These are phyloP conservation scores for Pestalotiopsis sp. DNA, from an alignment of 2,329 filamentous ascomycete species.

Conservation along the genomic window DNA sequence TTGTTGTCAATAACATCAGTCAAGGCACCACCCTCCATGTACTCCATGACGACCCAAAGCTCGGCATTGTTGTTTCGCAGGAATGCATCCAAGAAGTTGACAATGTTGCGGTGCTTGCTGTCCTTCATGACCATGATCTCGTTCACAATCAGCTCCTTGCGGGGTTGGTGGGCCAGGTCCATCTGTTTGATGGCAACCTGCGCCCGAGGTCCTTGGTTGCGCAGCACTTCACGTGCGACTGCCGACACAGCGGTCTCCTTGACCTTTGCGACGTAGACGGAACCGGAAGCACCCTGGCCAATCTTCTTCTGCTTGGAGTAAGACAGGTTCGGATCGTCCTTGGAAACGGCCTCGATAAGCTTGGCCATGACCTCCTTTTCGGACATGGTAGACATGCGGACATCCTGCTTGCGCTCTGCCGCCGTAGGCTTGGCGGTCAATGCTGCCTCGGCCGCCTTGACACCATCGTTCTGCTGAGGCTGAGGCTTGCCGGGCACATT, in stretches of 20 bases:
- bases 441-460: conserved; percentile 89
- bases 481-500: conserved; percentile 74
- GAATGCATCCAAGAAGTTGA: conserved; percentile 98
- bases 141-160: conserved; percentile 98
- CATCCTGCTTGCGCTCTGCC: conserved; percentile 81
- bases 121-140: conserved; percentile 99
- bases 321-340: conserved; percentile 90
- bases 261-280: conserved; percentile 95
- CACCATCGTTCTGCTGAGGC: conserved; percentile 60
- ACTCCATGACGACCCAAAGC: conserved; percentile 99
- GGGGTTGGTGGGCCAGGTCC: conserved; percentile 95
- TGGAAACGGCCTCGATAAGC: conserved; percentile 90
- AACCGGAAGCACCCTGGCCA: conserved; percentile 95
- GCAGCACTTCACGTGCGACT: conserved; percentile 76
- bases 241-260: conserved; percentile 85
- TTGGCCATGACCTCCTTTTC: conserved; percentile 97
- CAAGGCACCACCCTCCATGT: conserved; percentile 96
- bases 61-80: conserved; percentile 92
- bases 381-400: conserved; percentile 98
- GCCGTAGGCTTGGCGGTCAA: conserved; percentile 79
- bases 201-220: conserved; percentile 77
- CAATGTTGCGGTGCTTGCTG: conserved; percentile 96
- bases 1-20: conserved; percentile 99
- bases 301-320: conserved; percentile 99
- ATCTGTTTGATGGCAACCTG: conserved; percentile 99